Base-by-base conservation (phyloP, 2,329 filamentous ascomycete species). In the Dactylonectria macrodidyma region DNA sequence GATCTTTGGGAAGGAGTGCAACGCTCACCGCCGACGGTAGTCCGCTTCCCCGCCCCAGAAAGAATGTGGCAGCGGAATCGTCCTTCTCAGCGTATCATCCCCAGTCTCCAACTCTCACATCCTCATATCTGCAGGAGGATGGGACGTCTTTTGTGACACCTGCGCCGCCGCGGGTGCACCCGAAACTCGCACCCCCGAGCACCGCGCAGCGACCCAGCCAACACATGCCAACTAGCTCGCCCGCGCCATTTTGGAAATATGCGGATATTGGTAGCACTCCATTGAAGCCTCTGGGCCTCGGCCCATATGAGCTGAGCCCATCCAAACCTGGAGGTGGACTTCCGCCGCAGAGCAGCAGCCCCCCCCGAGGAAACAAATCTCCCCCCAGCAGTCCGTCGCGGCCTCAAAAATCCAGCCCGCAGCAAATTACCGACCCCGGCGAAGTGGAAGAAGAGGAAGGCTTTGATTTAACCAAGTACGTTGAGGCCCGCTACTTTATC, bases 161-260 rank as follows among this genome's bases (percentile, higher is more conserved):
- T 1, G 91, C 93, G 9, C 92, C 93, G 8, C 90, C 90, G 51
- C 88, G 91, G 58, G 90, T 94, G 67, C 90, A 93, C 69, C 93
- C 93, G 34, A 89, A 89, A 73, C 86, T 95, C 47, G 93, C 92
- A 1, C 94, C 94, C 34, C 93, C 93, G 0, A 95, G 92, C 75
- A 95, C 93, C 6, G 90, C 92, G 5, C 92, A 95, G 77, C 87
- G 93, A 62, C 94, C 94, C 10, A 95, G 92, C 77, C 92, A 95
- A 76, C 93, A 94, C 79, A 94, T 95, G 88, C 93, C 93, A 38
- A 95, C 94, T 52, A 94, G 92, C 73, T 95, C 92, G 36, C 94
- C 94, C 0, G 94, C 94, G 1, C 93, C 93, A 0, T 96, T 97
- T 80, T 97, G 94, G 94, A 95, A 93, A 79, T 96, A 93, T 80